Evolutionary conservation across 1,139 yeast genomes (phyloP).

Genomic region (Taphrina confusa): DNA sequence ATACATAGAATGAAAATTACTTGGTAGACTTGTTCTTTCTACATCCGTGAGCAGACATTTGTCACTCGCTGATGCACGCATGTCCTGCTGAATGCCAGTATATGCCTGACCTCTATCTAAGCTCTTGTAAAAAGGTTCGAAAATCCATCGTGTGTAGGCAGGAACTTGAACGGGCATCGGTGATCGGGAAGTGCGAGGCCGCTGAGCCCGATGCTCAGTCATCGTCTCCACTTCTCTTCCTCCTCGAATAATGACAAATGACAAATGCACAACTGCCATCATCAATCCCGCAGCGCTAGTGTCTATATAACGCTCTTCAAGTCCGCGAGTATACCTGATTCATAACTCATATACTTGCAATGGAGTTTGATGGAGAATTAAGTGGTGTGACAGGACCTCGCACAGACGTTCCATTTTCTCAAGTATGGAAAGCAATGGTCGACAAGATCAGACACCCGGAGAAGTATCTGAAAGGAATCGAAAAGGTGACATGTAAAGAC

Average conservation of each 20-base stretch:
- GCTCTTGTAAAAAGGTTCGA: too few species aligned
- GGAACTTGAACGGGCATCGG: too few species aligned
- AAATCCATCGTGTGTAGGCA: too few species aligned
- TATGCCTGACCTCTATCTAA: too few species aligned
- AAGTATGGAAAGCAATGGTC: slow-evolving; percentile 26
- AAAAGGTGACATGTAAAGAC: slow-evolving; percentile 2
- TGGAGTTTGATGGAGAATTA: slow-evolving; percentile 9
- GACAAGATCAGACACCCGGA: slow-evolving; percentile 30
- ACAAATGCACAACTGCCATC: too few species aligned
- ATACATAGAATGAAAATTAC: not conserved
- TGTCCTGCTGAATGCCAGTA: too few species aligned
- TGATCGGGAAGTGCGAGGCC: too few species aligned
- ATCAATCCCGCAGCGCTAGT: not conserved
- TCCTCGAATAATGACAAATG: too few species aligned
- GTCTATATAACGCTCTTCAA: not conserved
- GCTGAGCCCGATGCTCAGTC: too few species aligned
- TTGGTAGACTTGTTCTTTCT: not conserved
- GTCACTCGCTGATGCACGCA: too few species aligned
- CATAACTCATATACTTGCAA: not conserved
- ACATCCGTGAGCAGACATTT: too few species aligned
- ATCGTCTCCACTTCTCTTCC: too few species aligned
- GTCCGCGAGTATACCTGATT: not conserved
- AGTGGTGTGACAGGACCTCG: slow-evolving; percentile 10
- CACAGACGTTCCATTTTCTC: slow-evolving; percentile 6
- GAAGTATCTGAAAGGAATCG: slow-evolving; percentile 15